Percentiles rank a stretch among this genome's conserved stretches.
phyloP scores from a whole-genome alignment of 352 stramenopile species.

The Thalassiosira sp. region DNA sequence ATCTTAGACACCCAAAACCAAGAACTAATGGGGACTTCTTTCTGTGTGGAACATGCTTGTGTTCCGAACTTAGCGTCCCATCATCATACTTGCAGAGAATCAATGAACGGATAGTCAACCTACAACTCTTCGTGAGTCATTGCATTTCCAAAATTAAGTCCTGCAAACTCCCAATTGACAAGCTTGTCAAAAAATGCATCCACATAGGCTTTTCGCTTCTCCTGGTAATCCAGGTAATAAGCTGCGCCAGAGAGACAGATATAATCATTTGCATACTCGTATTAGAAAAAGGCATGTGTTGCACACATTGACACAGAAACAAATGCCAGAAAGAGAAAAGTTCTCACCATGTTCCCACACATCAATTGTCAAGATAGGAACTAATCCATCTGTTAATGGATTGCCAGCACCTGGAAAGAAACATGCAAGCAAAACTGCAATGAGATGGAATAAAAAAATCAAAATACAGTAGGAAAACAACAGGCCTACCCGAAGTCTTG shows the following conservation, averaged over 20 bases:
- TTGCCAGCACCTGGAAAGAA: slow-evolving; percentile 47
- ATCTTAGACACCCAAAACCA: too few species aligned
- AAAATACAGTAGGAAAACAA: neutral
- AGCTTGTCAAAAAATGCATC: slow-evolving; percentile 88
- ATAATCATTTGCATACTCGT: neutral
- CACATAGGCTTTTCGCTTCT: slow-evolving; percentile 89
- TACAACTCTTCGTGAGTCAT: slow-evolving; percentile 1
- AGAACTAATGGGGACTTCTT: too few species aligned
- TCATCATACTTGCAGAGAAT: too few species aligned
- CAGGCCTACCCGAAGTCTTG: slow-evolving; percentile 39
- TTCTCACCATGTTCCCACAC: slow-evolving; percentile 89
- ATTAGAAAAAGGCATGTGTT: neutral
- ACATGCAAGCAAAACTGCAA: neutral
- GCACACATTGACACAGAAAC: neutral
- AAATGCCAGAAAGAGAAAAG: neutral
- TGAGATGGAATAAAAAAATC: neutral
- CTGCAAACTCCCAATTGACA: slow-evolving; percentile 88
- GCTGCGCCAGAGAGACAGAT: slow-evolving; percentile 45
- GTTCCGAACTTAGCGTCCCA: too few species aligned
- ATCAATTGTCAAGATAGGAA: slow-evolving; percentile 93
- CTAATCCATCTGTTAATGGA: slow-evolving; percentile 80
- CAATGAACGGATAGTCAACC: too few species aligned
- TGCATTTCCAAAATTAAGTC: slow-evolving; percentile 48
- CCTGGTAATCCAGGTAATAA: slow-evolving; percentile 93
- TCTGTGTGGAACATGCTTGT: too few species aligned